A percentile compares a stretch with the other conserved stretches of the same genome.
These are phyloP conservation scores for Globisporangium polare DNA, from an alignment of 352 stramenopile species.

Conservation along the genomic window DNA sequence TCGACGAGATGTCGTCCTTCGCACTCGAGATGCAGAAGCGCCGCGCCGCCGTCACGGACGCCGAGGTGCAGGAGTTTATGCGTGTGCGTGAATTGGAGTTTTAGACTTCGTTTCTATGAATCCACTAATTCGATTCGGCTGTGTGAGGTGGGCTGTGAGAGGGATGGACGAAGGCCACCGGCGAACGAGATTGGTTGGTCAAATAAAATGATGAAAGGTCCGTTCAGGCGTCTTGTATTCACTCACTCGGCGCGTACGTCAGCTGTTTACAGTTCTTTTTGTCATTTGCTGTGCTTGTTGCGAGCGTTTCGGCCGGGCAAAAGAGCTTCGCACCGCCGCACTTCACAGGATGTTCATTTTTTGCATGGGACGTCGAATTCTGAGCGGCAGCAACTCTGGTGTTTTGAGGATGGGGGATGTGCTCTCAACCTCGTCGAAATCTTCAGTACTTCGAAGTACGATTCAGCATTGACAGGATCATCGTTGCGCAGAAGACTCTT, in stretches of 20 bases:
- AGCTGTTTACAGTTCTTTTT: neutral
- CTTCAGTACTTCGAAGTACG: too few species aligned
- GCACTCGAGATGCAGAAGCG: slow-evolving; percentile 94
- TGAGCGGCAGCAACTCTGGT: neutral
- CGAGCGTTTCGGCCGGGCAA: neutral
- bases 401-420: neutral
- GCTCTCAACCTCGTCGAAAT: neutral
- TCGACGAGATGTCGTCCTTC: slow-evolving; percentile 91
- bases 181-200: neutral
- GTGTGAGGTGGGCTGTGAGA: neutral
- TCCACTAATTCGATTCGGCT: neutral
- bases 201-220: neutral
- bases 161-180: neutral
- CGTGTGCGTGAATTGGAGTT: slow-evolving; percentile 89
- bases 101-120: slow-evolving; percentile 27
- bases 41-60: slow-evolving; percentile 92
- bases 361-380: neutral
- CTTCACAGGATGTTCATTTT: neutral
- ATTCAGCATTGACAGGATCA: neutral
- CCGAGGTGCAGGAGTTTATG: slow-evolving; percentile 98
- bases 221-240: slow-evolving; percentile 4
- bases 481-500: neutral
- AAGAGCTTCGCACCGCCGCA: neutral
- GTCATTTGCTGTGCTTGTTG: neutral
- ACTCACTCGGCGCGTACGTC: neutral